Evolutionary conservation across 2,329 filamentous ascomycete genomes (phyloP).

Genomic region (Alternaria sp.): DNA sequence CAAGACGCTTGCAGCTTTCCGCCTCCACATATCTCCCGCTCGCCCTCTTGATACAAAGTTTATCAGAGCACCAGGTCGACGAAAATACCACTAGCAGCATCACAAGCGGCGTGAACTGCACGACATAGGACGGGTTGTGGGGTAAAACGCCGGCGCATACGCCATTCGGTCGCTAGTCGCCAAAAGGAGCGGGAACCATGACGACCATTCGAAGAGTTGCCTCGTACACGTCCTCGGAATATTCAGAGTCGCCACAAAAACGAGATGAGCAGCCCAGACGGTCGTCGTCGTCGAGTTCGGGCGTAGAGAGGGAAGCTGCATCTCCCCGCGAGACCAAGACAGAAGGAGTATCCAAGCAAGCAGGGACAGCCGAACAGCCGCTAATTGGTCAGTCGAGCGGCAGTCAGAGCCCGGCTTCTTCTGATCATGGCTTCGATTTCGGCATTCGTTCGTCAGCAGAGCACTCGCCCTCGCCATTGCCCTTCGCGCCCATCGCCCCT

Average conservation of each 20-base stretch:
- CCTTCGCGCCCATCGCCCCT: conserved; percentile 21
- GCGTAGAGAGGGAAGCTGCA: conserved; percentile 35
- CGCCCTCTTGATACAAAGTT: not conserved
- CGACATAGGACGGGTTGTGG: conserved; percentile 11
- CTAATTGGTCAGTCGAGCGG: conserved; percentile 4
- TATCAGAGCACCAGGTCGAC: not conserved
- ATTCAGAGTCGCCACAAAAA: conserved; percentile 19
- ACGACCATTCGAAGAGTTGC: conserved; percentile 30
- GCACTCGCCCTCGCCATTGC: conserved; percentile 13
- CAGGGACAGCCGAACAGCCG: conserved; percentile 12
- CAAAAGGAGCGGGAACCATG: conserved; percentile 29
- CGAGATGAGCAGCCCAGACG: conserved; percentile 37
- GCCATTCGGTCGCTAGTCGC: conserved; percentile 10
- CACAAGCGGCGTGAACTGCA: conserved; percentile 8
- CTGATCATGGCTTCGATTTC: conserved; percentile 21
- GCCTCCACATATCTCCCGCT: not conserved
- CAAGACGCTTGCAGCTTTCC: not conserved
- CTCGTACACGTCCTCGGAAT: conserved; percentile 28
- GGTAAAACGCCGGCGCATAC: conserved; percentile 9
- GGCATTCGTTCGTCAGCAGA: conserved; percentile 9
- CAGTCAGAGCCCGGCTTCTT: conserved; percentile 17
- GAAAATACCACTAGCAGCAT: not conserved
- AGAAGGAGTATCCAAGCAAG: conserved; percentile 17
- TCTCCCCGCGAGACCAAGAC: conserved; percentile 21
- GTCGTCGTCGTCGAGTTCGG: conserved; percentile 27